Conservation (phyloP, 352 stramenopile species). For the Phytopythium helicoides region DNA sequence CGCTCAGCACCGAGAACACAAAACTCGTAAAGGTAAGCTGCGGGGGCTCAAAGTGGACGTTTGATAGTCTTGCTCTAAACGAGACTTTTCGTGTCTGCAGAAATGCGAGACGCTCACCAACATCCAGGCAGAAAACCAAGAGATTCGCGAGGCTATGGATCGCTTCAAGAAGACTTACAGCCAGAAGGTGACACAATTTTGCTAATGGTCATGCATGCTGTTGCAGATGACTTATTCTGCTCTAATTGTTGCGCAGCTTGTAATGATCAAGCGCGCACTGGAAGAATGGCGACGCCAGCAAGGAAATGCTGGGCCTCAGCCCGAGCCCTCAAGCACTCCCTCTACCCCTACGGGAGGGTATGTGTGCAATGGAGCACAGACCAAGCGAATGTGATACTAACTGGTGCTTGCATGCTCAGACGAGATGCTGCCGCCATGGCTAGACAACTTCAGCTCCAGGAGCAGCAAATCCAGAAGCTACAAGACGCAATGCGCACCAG, state of each 20-base stretch:
- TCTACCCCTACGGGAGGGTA: too few relatives aligned
- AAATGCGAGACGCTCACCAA: conserved; percentile 77
- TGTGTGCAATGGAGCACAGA: background rate
- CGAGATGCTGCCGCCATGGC: conserved; percentile 18
- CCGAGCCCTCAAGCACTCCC: background rate
- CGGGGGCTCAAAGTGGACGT: too few relatives aligned
- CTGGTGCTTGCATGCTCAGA: conserved; percentile 7
- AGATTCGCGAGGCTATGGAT: conserved; percentile 81
- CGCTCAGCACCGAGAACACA: conserved; percentile 80
- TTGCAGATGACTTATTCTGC: too few relatives aligned
- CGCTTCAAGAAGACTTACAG: conserved; percentile 86
- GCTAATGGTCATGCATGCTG: too few relatives aligned
- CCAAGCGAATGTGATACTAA: conserved; percentile 6
- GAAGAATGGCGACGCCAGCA: conserved; percentile 83
- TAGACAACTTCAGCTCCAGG: conserved; percentile 40
- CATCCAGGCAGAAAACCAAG: conserved; percentile 70
- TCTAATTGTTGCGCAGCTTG: conserved; percentile 41
- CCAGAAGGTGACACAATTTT: too few relatives aligned
- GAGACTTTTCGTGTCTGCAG: conserved; percentile 20
- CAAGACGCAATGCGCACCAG: conserved; percentile 44
- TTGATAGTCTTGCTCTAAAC: background rate
- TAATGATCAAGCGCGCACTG: conserved; percentile 89
- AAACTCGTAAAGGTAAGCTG: conserved; percentile 79
- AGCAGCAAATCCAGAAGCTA: conserved; percentile 60
- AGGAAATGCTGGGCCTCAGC: conserved; percentile 12